Conservation (phyloP, 2,329 filamentous ascomycete genomes). For the Colletotrichum zoysiae region DNA sequence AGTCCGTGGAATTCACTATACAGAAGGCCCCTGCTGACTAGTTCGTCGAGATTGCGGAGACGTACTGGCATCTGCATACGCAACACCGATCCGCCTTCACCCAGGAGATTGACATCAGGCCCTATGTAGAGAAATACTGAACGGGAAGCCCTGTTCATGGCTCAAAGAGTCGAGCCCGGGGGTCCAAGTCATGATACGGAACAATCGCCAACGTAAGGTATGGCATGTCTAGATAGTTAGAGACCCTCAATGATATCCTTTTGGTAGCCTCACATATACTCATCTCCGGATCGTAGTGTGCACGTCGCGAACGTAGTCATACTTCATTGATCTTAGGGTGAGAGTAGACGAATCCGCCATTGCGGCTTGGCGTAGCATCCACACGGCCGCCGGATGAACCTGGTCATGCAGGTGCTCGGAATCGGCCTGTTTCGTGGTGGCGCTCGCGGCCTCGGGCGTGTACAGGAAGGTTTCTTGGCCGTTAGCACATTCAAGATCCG, state of each 20-base stretch:
- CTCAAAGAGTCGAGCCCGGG: neutral
- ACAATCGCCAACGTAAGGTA: neutral
- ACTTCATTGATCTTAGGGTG: conserved; percentile 43
- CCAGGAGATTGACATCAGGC: conserved; percentile 84
- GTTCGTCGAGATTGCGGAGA: conserved; percentile 79
- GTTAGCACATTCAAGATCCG: conserved; percentile 38
- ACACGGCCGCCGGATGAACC: conserved; percentile 37
- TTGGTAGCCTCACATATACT: conserved; percentile 32
- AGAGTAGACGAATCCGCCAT: conserved; percentile 41
- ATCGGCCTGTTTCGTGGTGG: conserved; percentile 42
- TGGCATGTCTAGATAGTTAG: conserved; percentile 12
- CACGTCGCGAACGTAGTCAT: conserved; percentile 42
- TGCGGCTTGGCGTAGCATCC: conserved; percentile 36
- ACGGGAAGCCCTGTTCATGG: neutral
- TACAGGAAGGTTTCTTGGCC: conserved; percentile 30
- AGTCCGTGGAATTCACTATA: conserved; percentile 52
- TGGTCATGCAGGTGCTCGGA: conserved; percentile 42
- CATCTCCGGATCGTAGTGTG: conserved; percentile 23
- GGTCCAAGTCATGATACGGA: conserved; percentile 12
- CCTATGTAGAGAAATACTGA: conserved; percentile 83
- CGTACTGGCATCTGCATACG: conserved; percentile 86
- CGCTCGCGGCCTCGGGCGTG: conserved; percentile 33
- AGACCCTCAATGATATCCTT: conserved; percentile 26
- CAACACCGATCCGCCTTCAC: conserved; percentile 85
- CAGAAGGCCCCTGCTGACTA: conserved; percentile 33